These are phyloP conservation scores for Fraxinus dipetala DNA, from an alignment of 305 asterid species.

Conservation along the genomic window DNA sequence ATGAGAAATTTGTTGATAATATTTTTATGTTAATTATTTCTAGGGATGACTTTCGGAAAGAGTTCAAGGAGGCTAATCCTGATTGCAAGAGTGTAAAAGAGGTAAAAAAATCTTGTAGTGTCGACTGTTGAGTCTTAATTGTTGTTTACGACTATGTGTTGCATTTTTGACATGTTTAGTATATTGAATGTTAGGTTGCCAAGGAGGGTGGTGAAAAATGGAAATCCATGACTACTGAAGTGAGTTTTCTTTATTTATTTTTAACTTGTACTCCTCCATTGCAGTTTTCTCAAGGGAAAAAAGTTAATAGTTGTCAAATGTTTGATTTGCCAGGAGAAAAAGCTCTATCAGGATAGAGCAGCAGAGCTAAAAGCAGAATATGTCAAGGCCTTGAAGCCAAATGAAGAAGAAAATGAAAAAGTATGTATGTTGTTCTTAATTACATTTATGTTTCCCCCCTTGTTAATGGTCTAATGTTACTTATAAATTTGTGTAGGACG, in stretches of 20 bases:
- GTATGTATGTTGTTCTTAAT: conserved; percentile 24
- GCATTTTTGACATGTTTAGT: not conserved
- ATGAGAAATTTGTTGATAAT: not conserved
- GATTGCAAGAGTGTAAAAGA: conserved; percentile 55
- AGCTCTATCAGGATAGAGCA: conserved; percentile 62
- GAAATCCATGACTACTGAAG: conserved; percentile 76
- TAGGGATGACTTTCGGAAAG: conserved; percentile 78
- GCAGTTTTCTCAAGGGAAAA: not conserved
- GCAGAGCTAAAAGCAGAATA: conserved; percentile 81
- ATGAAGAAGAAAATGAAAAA: conserved; percentile 38
- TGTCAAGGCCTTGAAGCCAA: conserved; percentile 36
- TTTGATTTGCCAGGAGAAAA: conserved; percentile 48
- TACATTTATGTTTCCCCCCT: not conserved
- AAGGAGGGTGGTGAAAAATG: conserved; percentile 89
- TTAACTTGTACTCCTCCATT: not conserved
- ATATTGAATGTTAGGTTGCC: conserved; percentile 48
- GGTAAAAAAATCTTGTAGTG: conserved; percentile 33
- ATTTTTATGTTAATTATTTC: not conserved
- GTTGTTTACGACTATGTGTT: not conserved
- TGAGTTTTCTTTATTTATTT: conserved; percentile 20
- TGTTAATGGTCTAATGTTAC: not conserved
- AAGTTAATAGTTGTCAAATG: not conserved
- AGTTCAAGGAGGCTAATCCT: conserved; percentile 70
- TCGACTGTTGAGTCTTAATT: not conserved
- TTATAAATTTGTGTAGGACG: conserved; percentile 27